Base-by-base conservation (phyloP, 2,329 filamentous ascomycete genomes). In the Colletotrichum sublineola region DNA sequence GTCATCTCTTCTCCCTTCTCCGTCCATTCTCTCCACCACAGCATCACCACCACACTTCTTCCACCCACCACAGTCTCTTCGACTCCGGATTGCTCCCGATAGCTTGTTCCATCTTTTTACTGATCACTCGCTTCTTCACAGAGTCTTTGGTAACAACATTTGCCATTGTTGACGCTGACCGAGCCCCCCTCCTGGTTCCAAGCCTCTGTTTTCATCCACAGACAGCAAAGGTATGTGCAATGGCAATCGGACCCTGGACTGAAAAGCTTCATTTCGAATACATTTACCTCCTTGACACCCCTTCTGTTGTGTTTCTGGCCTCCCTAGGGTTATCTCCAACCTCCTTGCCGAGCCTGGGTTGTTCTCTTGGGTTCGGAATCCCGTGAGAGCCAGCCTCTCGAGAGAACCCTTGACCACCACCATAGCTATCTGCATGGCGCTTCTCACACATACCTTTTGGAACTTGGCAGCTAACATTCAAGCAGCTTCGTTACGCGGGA, bases 51-150 rank as follows among this genome's bases (percentile, higher is more conserved):
- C 61, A 50, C 70, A 62, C 64, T 62, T 74, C 61, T 69, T 62
- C 72, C 48, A 81, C 79, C 79, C 81, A 66, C 62, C 61, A 46
- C 62, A 81, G 78, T 83, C 83, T 84, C 84, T 85, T 84, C 76
- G 79, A 79, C 79, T 77, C 76, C 73, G 48, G 33, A 76, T 89
- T 89, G 87, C 86, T 88, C 81, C 67, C 57, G 84, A 85, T 88
- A 89, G 85, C 86, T 87, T 82, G 85, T 84, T 85, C 86, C 85
- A 87, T 88, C 84, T 86, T 86, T 84, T 86, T 85, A 86, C 83
- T 83, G 79, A 80, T 81, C 84, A 79, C 84, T 88, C 86, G 84
- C 86, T 89, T 87, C 84, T 85, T 84, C 79, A 82, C 83, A 83
- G 80, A 81, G 81, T 82, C 84, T 85, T 84, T 87, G 86, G 86